Evolutionary conservation across 2,329 filamentous ascomycete species (phyloP).

Genomic region (Colletotrichum lentis): DNA sequence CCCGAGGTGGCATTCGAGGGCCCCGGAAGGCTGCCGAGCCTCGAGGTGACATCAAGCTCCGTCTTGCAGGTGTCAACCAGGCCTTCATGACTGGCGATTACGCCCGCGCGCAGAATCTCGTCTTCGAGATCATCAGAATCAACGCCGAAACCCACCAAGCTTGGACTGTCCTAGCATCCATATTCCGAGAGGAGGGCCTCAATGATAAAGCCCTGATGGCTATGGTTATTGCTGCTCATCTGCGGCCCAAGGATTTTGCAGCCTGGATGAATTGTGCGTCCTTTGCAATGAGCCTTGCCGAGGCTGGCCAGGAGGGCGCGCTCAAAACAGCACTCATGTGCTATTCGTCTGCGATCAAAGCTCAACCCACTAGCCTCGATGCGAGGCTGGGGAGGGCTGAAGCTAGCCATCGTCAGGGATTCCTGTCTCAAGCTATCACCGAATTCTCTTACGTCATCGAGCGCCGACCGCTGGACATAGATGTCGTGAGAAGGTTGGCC

Average conservation of each 20-base stretch:
- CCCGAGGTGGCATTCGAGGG: slow-evolving; percentile 49
- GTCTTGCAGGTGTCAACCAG: slow-evolving; percentile 72
- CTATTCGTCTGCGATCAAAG: slow-evolving; percentile 66
- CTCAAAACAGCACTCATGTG: slow-evolving; percentile 65
- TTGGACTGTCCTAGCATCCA: slow-evolving; percentile 68
- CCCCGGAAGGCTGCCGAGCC: slow-evolving; percentile 71
- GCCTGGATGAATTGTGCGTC: slow-evolving; percentile 68
- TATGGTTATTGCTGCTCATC: slow-evolving; percentile 68
- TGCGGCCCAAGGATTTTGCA: slow-evolving; percentile 66
- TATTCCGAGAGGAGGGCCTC: slow-evolving; percentile 68
- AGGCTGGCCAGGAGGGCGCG: slow-evolving; percentile 57
- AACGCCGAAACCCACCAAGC: slow-evolving; percentile 73
- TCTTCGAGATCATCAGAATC: slow-evolving; percentile 71
- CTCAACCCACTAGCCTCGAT: slow-evolving; percentile 64
- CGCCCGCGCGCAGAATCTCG: slow-evolving; percentile 64
- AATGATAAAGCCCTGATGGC: slow-evolving; percentile 65
- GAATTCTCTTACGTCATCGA: slow-evolving; percentile 66
- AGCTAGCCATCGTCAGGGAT: slow-evolving; percentile 64
- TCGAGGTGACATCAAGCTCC: slow-evolving; percentile 73
- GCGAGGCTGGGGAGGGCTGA: slow-evolving; percentile 68
- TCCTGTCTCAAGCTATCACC: slow-evolving; percentile 60
- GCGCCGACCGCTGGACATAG: slow-evolving; percentile 61
- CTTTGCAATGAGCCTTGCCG: slow-evolving; percentile 61
- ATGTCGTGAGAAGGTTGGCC: slow-evolving; percentile 63
- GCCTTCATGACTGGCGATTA: slow-evolving; percentile 71